Conservation (phyloP, 768 basidiomycete species). For the Agaricus blazei region DNA sequence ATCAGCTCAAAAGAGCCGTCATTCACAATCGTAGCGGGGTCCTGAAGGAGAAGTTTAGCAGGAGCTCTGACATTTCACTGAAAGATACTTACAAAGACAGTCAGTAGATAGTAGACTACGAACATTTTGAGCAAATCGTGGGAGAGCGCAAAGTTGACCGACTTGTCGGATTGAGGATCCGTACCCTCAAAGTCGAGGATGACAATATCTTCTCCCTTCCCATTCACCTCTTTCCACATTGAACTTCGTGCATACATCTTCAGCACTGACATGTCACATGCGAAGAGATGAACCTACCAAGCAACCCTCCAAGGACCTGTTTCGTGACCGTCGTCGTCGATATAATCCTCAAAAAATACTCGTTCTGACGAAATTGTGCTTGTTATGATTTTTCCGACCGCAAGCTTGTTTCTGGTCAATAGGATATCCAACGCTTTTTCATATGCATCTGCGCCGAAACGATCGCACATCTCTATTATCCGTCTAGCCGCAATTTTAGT, state of each 20-base stretch:
- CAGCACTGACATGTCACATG: not conserved
- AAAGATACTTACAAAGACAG: conserved; percentile 16
- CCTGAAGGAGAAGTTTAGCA: not conserved
- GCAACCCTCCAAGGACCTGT: conserved; percentile 20
- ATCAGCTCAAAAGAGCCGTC: conserved; percentile 26
- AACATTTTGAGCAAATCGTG: conserved; percentile 22
- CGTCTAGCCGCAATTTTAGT: conserved; percentile 20
- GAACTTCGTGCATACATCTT: conserved; percentile 10
- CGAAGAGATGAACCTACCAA: conserved; percentile 6
- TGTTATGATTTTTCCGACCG: conserved; percentile 22
- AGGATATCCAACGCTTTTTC: conserved; percentile 21
- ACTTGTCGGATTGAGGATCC: conserved; percentile 19
- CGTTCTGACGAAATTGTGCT: conserved; percentile 19
- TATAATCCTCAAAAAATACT: conserved; percentile 22
- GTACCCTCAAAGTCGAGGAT: conserved; percentile 25
- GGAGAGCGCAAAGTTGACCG: conserved; percentile 18
- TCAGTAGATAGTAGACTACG: conserved; percentile 21
- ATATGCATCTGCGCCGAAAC: conserved; percentile 20
- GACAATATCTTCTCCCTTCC: conserved; percentile 17
- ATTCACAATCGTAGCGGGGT: conserved; percentile 24
- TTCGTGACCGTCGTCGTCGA: conserved; percentile 26
- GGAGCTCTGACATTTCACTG: not conserved
- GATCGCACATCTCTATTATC: conserved; percentile 19
- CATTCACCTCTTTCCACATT: conserved; percentile 20
- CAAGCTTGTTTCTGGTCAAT: conserved; percentile 21